These are phyloP conservation scores for Lachnellula subtilissima DNA, from an alignment of 2,329 filamentous ascomycete species.

Conservation along the genomic window DNA sequence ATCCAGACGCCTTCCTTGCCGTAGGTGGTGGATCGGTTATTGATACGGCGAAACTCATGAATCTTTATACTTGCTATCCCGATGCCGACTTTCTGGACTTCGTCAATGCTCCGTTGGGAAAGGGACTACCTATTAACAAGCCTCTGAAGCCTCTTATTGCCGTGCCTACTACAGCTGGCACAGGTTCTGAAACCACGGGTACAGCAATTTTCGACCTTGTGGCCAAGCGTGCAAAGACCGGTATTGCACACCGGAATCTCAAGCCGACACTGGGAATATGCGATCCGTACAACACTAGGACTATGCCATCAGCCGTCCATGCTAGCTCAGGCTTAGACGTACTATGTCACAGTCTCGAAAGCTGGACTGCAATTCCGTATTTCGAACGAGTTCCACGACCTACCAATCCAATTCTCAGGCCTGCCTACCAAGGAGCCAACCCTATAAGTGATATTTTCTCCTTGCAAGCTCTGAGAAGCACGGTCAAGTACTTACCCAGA, in stretches of 20 bases:
- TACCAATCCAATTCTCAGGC: conserved; percentile 80
- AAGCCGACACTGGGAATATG: conserved; percentile 92
- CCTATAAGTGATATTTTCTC: conserved; percentile 98
- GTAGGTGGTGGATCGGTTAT: conserved; percentile 94
- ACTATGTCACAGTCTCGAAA: conserved; percentile 90
- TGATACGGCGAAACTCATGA: conserved; percentile 98
- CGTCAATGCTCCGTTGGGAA: conserved; percentile 90
- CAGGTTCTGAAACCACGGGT: conserved; percentile 90
- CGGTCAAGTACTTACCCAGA: conserved; percentile 87
- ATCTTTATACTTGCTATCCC: conserved; percentile 85
- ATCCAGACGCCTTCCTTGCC: conserved; percentile 84
- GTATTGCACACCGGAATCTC: conserved; percentile 88
- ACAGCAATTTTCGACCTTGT: conserved; percentile 98
- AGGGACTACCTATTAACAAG: conserved; percentile 69
- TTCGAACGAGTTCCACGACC: conserved; percentile 79
- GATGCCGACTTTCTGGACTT: conserved; percentile 96
- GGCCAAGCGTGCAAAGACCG: conserved; percentile 85
- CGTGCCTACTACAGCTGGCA: conserved; percentile 80
- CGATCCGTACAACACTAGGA: conserved; percentile 82
- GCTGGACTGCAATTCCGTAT: conserved; percentile 96
- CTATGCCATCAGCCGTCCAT: conserved; percentile 93
- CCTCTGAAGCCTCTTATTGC: conserved; percentile 73
- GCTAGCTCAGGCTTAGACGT: conserved; percentile 90
- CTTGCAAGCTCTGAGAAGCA: conserved; percentile 73
- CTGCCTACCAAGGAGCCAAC: conserved; percentile 95